phyloP scores from a whole-genome alignment of 1,284 basidiomycete genomes.

The Leucoagaricus sp. region DNA sequence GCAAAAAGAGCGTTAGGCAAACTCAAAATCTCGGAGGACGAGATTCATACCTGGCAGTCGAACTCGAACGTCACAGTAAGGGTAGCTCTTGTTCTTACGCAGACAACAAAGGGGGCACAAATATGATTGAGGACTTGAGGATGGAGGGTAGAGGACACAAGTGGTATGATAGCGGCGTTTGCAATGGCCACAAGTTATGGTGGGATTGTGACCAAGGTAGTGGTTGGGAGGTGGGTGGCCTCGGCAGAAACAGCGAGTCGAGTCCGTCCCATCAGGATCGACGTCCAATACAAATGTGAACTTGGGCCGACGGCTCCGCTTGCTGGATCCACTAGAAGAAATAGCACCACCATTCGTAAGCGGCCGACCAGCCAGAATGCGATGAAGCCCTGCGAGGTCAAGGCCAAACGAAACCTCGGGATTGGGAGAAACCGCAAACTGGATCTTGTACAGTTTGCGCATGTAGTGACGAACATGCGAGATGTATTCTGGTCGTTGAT shows the following conservation, averaged over 20 bases:
- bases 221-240: constrained; percentile 60
- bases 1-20: constrained; percentile 14
- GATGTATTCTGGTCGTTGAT: constrained; percentile 72
- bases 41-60: constrained; percentile 57
- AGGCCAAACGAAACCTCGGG: constrained; percentile 78
- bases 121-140: constrained; percentile 31
- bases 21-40: constrained; percentile 14
- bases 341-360: constrained; percentile 22
- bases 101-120: constrained; percentile 76
- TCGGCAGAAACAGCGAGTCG: constrained; percentile 78
- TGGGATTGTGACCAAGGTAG: constrained; percentile 58
- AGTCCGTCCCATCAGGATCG: constrained; percentile 71
- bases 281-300: constrained; percentile 77
- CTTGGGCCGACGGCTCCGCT: constrained; percentile 67
- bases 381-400: constrained; percentile 76
- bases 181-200: constrained; percentile 69
- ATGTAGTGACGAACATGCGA: constrained; percentile 83
- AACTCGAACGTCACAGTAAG: constrained; percentile 73
- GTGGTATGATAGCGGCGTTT: constrained; percentile 67
- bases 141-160: constrained; percentile 68
- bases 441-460: constrained; percentile 82
- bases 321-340: constrained; percentile 37
- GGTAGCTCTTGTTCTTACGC: constrained; percentile 66
- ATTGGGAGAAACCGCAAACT: constrained; percentile 77
- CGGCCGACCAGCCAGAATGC: constrained; percentile 71